Base-by-base conservation (phyloP, 306 rosid species). In the Oemleria cerasiformis region DNA sequence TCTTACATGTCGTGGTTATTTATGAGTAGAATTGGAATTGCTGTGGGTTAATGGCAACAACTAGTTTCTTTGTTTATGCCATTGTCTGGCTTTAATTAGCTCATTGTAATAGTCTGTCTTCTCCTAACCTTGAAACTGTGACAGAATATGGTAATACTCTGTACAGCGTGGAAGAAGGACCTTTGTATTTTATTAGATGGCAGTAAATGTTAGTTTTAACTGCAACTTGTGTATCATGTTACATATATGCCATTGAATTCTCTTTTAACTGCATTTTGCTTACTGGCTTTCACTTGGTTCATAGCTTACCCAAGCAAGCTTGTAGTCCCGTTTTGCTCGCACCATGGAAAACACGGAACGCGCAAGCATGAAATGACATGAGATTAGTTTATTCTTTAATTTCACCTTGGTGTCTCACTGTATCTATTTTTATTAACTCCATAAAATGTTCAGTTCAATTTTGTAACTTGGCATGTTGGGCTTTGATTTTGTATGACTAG, bases 81-180 rank as follows among this genome's bases (percentile, higher is more conserved):
- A 64, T 74, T 79, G 43, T 71, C 77, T 72, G 48, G 66, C 48
- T 30, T 30, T 30, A 30, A 30, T 43, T 79, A 74, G 80, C 75
- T 74, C 75, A 54, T 70, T 55, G 61, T 42, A 6, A 67, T 59
- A 9, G 64, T 65, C 77, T 51, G 64, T 60, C 77, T 51, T 72
- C 77, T 59, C 75, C 75, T 85, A 68, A 78, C 80, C 84, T 64
- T 66, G 40, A 70, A 75, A 78, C 75, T 57, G 65, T 72, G 73
- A 67, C 74, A 76, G 78, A 76, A 72, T 75, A 71, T 44, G 62
- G 54, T 2, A 38, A 19, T 77, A 38, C 78, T 75, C 75, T 83
- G 78, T 86, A 75, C 76, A 78, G 76, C 68, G 53, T 73, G 67
- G 63, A 69, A 60, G 65, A 69, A 60, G 65, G 77, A 73, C 64